Evolutionary conservation across 2,329 filamentous ascomycete genomes (phyloP).

Genomic region (Penicillium capsulatum): DNA sequence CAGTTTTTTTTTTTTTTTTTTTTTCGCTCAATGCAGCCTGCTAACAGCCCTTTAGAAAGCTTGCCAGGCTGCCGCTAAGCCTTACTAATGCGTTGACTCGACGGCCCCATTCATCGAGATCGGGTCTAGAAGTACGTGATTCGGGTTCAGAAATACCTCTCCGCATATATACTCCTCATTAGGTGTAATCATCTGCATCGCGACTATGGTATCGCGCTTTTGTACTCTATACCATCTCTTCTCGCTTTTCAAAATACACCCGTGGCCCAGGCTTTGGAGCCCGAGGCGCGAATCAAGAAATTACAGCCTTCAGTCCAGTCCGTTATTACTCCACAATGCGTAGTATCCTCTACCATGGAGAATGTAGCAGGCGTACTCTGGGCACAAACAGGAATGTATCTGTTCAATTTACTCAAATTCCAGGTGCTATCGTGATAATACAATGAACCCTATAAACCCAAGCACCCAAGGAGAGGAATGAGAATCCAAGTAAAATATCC

Average conservation of each 20-base stretch:
- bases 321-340: background rate
- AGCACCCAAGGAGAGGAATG: too few species aligned
- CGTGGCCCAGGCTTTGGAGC: background rate
- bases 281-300: constrained; percentile 2
- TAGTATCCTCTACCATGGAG: too few species aligned
- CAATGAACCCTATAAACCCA: too few species aligned
- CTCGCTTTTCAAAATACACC: constrained; percentile 9
- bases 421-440: too few species aligned
- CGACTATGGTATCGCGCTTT: constrained; percentile 18
- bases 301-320: constrained; percentile 46
- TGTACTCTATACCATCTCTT: constrained; percentile 27
- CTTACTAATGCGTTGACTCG: constrained; percentile 52
- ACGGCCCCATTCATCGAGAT: background rate
- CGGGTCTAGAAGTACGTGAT: too few species aligned
- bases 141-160: background rate
- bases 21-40: constrained; percentile 2
- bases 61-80: constrained; percentile 72
- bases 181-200: constrained; percentile 14
- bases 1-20: background rate
- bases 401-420: too few species aligned
- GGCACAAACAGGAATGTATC: too few species aligned
- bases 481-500: too few species aligned
- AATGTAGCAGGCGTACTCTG: too few species aligned
- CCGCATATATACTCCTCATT: background rate
- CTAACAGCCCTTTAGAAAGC: constrained; percentile 58